Evolutionary conservation across 2,329 filamentous ascomycete genomes (phyloP).

Genomic region (Bisporella sp.): DNA sequence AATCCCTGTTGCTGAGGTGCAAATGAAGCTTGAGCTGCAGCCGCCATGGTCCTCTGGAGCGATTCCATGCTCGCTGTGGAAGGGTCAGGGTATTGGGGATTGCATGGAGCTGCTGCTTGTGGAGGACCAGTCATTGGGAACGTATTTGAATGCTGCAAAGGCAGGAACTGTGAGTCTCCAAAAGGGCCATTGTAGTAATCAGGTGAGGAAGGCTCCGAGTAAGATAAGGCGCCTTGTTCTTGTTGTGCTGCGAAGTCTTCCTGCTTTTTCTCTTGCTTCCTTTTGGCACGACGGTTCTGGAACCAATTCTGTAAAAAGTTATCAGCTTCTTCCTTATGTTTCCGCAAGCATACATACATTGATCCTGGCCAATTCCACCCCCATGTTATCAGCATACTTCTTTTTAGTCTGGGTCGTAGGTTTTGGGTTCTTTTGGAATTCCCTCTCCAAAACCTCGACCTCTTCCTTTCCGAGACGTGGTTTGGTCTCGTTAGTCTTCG

Average conservation of each 20-base stretch:
- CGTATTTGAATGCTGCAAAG: conserved; percentile 10
- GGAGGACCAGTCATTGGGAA: conserved; percentile 15
- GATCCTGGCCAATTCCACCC: conserved; percentile 56
- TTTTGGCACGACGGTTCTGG: conserved; percentile 52
- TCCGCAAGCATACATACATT: conserved; percentile 40
- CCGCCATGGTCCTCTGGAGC: conserved; percentile 21
- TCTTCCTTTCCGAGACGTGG: conserved; percentile 48
- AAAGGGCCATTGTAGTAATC: conserved; percentile 18
- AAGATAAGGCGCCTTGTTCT: conserved; percentile 18
- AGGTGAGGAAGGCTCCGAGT: conserved; percentile 22
- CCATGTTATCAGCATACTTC: conserved; percentile 52
- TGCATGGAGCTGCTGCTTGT: conserved; percentile 18
- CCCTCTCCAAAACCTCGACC: conserved; percentile 50
- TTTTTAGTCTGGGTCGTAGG: conserved; percentile 56
- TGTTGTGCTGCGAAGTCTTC: conserved; percentile 41
- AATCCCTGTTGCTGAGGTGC: conserved; percentile 13
- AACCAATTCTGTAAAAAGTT: conserved; percentile 53
- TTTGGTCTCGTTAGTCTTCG: conserved; percentile 25
- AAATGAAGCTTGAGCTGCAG: conserved; percentile 11
- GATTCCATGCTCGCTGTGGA: conserved; percentile 21
- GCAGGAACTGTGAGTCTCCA: conserved; percentile 9
- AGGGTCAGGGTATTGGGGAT: conserved; percentile 23
- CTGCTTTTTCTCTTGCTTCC: conserved; percentile 50
- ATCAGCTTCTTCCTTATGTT: conserved; percentile 1
- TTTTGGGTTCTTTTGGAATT: conserved; percentile 59